Base-by-base conservation (phyloP, 164 flowering plant species). In the Umbilicus rupestris region DNA sequence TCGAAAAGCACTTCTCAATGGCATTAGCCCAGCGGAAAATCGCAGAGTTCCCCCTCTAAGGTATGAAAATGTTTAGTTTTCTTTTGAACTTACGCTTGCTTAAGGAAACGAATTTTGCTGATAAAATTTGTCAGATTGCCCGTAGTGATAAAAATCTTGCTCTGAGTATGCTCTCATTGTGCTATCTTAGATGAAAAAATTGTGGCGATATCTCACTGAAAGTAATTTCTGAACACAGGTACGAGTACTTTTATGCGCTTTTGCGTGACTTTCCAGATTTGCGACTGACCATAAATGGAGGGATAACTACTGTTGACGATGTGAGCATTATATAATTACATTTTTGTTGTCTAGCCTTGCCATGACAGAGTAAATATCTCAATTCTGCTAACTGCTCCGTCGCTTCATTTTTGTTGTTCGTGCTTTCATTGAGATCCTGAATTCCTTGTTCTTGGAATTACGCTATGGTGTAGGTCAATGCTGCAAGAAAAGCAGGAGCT, bases 201-300 rank as follows among this genome's bases (percentile, higher is more conserved):
- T 41, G n/a, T n/a, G 24, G 55, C 55, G 7, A 49, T 49, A n/a
- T 52, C 58, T 35, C 42, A 62, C 20, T 31, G 65, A 35, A 7
- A 30, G 39, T 22, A 33, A 26, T 63, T 31, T 14, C 7, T 33
- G 41, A 29, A 39, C 78, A 75, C 84, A 95, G 99, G 77, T 95
- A 92, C 71, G 99, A 89, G 77, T 95, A 79, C 77, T 88, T 73
- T 73, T 92, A 72, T 78, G 97, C 78, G 19, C 90, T 95, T 44
- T 68, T 95, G 77, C 96, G 99, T 72, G 99, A 95, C 77, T 95
- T 95, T 77, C 99, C 99, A 35, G 90, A 89, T 70, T 73, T 95
- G 50, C 83, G 62, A 63, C 88, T 95, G 74, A 95, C 99, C 47
- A 81, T 92, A 59, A 95, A 95, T 86, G 99, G 99, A 78, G 99